Conservation (phyloP, 768 basidiomycete genomes). For the Pulveroboletus sp. region DNA sequence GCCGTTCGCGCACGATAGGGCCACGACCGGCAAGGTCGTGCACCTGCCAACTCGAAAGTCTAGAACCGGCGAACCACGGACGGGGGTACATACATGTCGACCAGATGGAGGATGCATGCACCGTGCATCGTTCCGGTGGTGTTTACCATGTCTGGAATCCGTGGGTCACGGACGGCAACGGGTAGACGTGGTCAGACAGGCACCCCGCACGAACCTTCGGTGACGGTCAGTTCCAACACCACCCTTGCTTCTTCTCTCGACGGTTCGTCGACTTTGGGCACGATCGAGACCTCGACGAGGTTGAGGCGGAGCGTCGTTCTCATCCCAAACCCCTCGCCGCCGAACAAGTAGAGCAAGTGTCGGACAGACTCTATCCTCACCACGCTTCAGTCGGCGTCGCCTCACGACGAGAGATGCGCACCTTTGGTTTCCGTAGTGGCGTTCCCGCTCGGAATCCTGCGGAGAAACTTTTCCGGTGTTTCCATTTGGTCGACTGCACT, state of each 20-base stretch:
- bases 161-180: background rate
- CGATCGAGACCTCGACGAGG: slow-evolving; percentile 39
- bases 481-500: background rate
- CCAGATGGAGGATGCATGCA: slow-evolving; percentile 41
- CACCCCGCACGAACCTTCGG: slow-evolving; percentile 40
- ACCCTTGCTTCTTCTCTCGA: slow-evolving; percentile 36
- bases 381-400: too few species aligned
- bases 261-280: slow-evolving; percentile 35
- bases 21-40: slow-evolving; percentile 37
- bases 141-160: slow-evolving; percentile 43
- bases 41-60: slow-evolving; percentile 38
- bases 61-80: background rate
- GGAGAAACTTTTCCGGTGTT: background rate
- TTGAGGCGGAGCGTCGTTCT: slow-evolving; percentile 12
- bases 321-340: slow-evolving; percentile 17
- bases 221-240: slow-evolving; percentile 41
- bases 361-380: slow-evolving; percentile 35
- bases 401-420: background rate
- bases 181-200: too few species aligned
- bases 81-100: slow-evolving; percentile 40
- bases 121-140: slow-evolving; percentile 35
- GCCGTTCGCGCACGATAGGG: slow-evolving; percentile 33
- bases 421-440: slow-evolving; percentile 20
- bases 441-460: slow-evolving; percentile 15
- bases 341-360: slow-evolving; percentile 37